Evolutionary conservation across 106 monocot genomes (phyloP).

Genomic region (Acorus calamus): DNA sequence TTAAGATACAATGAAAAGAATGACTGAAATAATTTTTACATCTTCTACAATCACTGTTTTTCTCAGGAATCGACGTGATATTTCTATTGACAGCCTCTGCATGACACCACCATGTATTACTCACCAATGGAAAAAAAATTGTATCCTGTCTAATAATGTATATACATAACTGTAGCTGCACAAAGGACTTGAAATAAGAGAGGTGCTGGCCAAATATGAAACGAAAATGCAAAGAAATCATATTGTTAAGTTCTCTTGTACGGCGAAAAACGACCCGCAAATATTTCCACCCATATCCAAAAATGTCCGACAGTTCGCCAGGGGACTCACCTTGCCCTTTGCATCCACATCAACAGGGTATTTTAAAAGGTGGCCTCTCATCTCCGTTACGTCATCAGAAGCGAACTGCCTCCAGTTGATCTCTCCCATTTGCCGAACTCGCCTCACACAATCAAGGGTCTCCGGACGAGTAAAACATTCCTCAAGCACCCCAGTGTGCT

Average conservation of each 20-base stretch:
- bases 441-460: slow-evolving; percentile 63
- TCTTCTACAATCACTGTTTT: too few relatives aligned
- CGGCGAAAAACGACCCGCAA: slow-evolving; percentile 50
- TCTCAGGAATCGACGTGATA: too few relatives aligned
- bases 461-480: slow-evolving; percentile 58
- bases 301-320: slow-evolving; percentile 50
- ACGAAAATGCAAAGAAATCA: slow-evolving; percentile 8
- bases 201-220: too few relatives aligned
- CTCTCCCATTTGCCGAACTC: slow-evolving; percentile 37
- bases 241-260: slow-evolving; percentile 73
- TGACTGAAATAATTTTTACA: too few relatives aligned
- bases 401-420: slow-evolving; percentile 59
- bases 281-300: slow-evolving; percentile 84
- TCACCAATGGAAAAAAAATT: too few relatives aligned
- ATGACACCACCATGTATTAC: too few relatives aligned
- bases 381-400: slow-evolving; percentile 57
- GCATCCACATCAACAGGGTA: slow-evolving; percentile 72
- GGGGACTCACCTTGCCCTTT: slow-evolving; percentile 65
- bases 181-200: too few relatives aligned
- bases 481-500: slow-evolving; percentile 68
- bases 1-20: too few relatives aligned
- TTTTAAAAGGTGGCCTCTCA: slow-evolving; percentile 80
- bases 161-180: too few relatives aligned
- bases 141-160: too few relatives aligned
- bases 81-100: too few relatives aligned